Percentiles rank a stretch among this genome's conserved stretches.
These are phyloP conservation scores for Phaffomyces opuntiae DNA, from an alignment of 805 yeast species.

Conservation along the genomic window DNA sequence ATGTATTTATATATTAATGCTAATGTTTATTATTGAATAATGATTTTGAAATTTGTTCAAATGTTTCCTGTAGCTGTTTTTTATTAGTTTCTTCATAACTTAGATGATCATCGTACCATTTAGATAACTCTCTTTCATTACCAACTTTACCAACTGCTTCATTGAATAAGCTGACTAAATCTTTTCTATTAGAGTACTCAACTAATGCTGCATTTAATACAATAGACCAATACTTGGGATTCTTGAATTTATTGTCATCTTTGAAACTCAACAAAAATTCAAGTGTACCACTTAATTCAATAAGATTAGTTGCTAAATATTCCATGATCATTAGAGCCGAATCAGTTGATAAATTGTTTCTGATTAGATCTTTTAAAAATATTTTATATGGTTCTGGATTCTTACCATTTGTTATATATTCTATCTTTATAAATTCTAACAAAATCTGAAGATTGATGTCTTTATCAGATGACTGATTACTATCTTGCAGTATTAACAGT, in stretches of 20 bases:
- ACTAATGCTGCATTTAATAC: background rate
- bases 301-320: background rate
- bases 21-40: background rate
- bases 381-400: background rate
- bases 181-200: background rate
- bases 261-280: background rate
- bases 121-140: background rate
- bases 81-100: background rate
- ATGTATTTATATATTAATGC: background rate
- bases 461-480: background rate
- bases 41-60: background rate
- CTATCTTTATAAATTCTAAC: conserved; percentile 1
- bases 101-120: conserved; percentile 1
- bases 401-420: background rate
- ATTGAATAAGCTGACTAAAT: background rate
- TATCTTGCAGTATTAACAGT: background rate
- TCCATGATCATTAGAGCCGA: background rate
- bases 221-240: conserved; percentile 1
- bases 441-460: background rate
- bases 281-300: background rate
- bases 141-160: background rate
- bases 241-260: background rate
- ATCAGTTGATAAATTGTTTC: background rate
- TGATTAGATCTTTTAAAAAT: conserved; percentile 4
- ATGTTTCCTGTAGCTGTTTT: background rate